A percentile compares a stretch with the other conserved stretches of the same genome.
These are phyloP conservation scores for Medicago ruthenica DNA, from an alignment of 306 rosid species.

Conservation along the genomic window DNA sequence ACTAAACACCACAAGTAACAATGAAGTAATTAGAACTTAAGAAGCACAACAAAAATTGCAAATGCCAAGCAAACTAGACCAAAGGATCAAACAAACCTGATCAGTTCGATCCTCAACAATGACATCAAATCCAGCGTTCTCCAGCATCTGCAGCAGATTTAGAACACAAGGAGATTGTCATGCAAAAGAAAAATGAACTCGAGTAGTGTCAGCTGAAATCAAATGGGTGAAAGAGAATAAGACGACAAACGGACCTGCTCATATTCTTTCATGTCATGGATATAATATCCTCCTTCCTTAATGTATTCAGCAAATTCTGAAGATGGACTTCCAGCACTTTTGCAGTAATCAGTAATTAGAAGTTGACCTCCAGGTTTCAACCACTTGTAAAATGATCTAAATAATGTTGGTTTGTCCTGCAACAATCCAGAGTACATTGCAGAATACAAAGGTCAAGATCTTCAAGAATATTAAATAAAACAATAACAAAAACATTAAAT, in stretches of 20 bases:
- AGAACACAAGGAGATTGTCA: conserved; percentile 18
- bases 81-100: conserved; percentile 58
- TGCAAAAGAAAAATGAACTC: conserved; percentile 25
- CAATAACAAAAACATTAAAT: neutral
- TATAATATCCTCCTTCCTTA: conserved; percentile 79
- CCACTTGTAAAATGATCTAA: conserved; percentile 84
- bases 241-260: conserved; percentile 59
- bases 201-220: conserved; percentile 7
- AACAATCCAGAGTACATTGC: conserved; percentile 33
- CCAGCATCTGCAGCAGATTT: conserved; percentile 70
- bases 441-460: neutral
- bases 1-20: conserved; percentile 54
- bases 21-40: neutral
- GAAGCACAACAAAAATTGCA: neutral
- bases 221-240: conserved; percentile 35
- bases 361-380: conserved; percentile 94
- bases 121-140: conserved; percentile 85
- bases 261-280: conserved; percentile 68
- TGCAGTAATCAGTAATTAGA: conserved; percentile 88
- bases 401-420: conserved; percentile 82
- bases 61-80: conserved; percentile 2
- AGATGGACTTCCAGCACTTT: conserved; percentile 69
- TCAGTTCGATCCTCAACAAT: conserved; percentile 77
- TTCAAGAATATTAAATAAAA: conserved; percentile 10
- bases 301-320: conserved; percentile 73